These are phyloP conservation scores for Aspergillus viridinutans DNA, from an alignment of 2,329 filamentous ascomycete species.

Conservation along the genomic window DNA sequence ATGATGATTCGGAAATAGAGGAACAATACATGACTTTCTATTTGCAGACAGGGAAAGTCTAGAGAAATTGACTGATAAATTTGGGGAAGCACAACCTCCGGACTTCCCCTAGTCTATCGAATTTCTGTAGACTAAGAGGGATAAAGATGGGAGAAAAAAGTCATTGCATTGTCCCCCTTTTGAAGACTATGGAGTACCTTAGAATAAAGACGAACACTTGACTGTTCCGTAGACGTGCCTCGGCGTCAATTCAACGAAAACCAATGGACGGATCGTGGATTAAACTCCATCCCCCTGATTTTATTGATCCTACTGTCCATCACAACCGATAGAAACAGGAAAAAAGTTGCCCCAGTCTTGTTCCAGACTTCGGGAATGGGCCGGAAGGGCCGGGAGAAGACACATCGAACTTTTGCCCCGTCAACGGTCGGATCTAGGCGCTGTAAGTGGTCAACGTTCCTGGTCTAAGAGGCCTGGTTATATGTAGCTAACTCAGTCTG, in stretches of 20 bases:
- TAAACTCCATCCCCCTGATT: neutral
- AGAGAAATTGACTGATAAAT: neutral
- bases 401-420: neutral
- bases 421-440: neutral
- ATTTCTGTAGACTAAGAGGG: neutral
- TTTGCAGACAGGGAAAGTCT: too few relatives aligned
- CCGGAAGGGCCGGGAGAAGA: neutral
- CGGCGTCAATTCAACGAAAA: neutral
- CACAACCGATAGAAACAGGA: neutral
- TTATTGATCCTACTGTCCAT: neutral
- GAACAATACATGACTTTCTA: too few relatives aligned
- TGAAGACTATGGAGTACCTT: too few relatives aligned
- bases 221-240: neutral
- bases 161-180: neutral
- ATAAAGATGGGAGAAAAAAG: too few relatives aligned
- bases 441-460: neutral
- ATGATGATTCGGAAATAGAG: too few relatives aligned
- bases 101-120: neutral
- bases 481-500: neutral
- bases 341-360: neutral
- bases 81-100: neutral
- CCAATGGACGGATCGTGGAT: neutral
- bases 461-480: neutral
- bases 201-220: neutral
- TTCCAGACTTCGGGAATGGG: neutral